phyloP scores from a whole-genome alignment of 257 asterid species.

The Henckelia pumila region DNA sequence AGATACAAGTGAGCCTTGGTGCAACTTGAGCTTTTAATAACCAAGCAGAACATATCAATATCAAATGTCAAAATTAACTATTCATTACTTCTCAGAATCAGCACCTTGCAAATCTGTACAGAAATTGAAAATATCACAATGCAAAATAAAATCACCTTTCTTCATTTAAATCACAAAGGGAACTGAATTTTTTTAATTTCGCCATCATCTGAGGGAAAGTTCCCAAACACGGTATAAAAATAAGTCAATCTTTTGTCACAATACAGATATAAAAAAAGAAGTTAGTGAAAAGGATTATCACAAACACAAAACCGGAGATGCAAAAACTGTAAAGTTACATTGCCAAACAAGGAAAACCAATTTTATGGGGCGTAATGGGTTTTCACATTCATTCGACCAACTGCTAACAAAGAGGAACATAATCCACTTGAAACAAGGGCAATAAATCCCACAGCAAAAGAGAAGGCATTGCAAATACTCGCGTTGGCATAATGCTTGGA shows the following conservation, averaged over 20 bases:
- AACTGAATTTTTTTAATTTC: conserved; percentile 6
- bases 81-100: too few relatives aligned
- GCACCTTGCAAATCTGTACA: too few relatives aligned
- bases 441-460: conserved; percentile 4
- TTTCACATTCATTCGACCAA: background rate
- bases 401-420: background rate
- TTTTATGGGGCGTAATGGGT: background rate
- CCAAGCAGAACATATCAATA: background rate
- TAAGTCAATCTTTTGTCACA: background rate
- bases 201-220: conserved; percentile 15
- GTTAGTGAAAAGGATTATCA: background rate
- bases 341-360: background rate
- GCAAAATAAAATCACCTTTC: too few relatives aligned
- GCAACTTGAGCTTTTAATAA: background rate
- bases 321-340: background rate
- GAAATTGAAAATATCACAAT: too few relatives aligned
- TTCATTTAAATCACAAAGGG: background rate
- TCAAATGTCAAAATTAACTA: conserved; percentile 14
- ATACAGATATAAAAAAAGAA: background rate
- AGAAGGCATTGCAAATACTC: background rate
- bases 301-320: background rate
- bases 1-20: background rate
- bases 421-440: background rate
- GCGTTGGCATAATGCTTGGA: background rate
- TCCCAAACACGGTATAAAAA: conserved; percentile 8